Percentiles rank a stretch among this genome's conserved stretches.
Evolutionary conservation across 345 rosid species (phyloP).

Genomic region (Salix viminalis): DNA sequence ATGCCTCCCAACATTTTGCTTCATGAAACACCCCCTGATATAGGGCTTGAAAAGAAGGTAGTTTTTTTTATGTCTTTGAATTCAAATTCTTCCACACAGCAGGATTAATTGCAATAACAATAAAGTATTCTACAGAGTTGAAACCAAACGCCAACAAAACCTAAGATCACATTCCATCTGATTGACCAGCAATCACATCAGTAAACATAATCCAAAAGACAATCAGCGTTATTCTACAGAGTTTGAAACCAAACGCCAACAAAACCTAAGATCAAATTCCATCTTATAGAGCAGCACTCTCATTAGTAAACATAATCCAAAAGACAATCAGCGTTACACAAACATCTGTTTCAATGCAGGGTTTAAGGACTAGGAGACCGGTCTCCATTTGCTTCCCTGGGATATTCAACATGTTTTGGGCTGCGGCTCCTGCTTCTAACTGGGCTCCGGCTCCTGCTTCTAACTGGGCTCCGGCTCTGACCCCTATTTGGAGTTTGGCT

Average conservation of each 20-base stretch:
- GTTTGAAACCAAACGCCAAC: slow-evolving; percentile 6
- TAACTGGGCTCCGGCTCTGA: slow-evolving; percentile 15
- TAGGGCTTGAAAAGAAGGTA: not conserved
- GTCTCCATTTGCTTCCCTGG: slow-evolving; percentile 40
- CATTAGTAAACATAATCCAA: not conserved
- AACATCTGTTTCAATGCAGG: not conserved
- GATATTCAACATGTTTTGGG: slow-evolving; percentile 30
- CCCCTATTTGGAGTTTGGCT: slow-evolving; percentile 51
- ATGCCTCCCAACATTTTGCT: not conserved
- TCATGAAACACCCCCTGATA: not conserved
- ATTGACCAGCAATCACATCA: not conserved
- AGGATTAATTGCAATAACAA: not conserved
- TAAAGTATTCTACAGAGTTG: slow-evolving; percentile 5
- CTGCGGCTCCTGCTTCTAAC: slow-evolving; percentile 16
- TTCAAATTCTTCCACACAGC: not conserved
- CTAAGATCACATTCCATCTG: slow-evolving; percentile 4
- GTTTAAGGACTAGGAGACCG: slow-evolving; percentile 72
- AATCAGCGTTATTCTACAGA: not conserved
- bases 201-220: not conserved
- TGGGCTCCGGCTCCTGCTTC: slow-evolving; percentile 5
- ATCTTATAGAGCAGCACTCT: not conserved
- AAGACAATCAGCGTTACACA: slow-evolving; percentile 3
- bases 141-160: slow-evolving; percentile 1
- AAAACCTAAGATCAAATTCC: slow-evolving; percentile 8
- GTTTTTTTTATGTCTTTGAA: not conserved